Percentiles rank a stretch among this genome's conserved stretches.
Conservation (phyloP, 1,284 basidiomycete genomes). For the Malassezia equina region DNA sequence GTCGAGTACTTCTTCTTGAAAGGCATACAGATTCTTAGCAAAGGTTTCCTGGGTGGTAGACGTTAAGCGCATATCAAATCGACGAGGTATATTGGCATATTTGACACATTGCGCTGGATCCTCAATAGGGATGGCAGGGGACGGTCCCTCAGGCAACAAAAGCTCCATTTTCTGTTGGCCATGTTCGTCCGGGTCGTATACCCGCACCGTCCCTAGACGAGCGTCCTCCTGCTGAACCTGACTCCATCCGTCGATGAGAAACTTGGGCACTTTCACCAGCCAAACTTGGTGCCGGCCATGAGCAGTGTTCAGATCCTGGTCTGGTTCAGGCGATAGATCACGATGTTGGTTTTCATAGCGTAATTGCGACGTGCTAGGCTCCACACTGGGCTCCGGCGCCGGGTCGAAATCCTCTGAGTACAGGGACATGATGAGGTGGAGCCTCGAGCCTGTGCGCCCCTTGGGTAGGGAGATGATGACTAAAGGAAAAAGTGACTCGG, state of each 20-base stretch:
- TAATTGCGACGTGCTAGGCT: constrained; percentile 11
- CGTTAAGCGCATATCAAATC: constrained; percentile 39
- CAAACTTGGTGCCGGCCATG: constrained; percentile 35
- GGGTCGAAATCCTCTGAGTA: constrained; percentile 30
- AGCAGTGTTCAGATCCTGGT: constrained; percentile 37
- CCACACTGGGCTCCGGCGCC: constrained; percentile 17
- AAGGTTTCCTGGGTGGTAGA: constrained; percentile 24
- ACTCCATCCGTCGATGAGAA: constrained; percentile 53
- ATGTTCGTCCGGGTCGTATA: constrained; percentile 49
- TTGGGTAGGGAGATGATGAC: not conserved
- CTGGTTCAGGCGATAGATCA: constrained; percentile 34
- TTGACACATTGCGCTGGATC: constrained; percentile 17
- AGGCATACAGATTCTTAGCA: constrained; percentile 39
- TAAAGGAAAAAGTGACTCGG: not conserved
- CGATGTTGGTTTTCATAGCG: constrained; percentile 6
- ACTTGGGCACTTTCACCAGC: constrained; percentile 51
- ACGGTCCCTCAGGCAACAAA: constrained; percentile 30
- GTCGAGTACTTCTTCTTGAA: constrained; percentile 27
- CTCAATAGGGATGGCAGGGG: constrained; percentile 23
- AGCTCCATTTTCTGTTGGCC: constrained; percentile 44
- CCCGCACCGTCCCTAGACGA: constrained; percentile 51
- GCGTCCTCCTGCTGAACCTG: constrained; percentile 50
- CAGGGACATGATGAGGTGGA: constrained; percentile 19
- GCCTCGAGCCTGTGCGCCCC: not conserved
- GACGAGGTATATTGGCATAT: constrained; percentile 26